Evolutionary conservation across 2,329 filamentous ascomycete genomes (phyloP), one percentile per base, ranked within the genome.

Genomic region (Xylogone sp.): DNA sequence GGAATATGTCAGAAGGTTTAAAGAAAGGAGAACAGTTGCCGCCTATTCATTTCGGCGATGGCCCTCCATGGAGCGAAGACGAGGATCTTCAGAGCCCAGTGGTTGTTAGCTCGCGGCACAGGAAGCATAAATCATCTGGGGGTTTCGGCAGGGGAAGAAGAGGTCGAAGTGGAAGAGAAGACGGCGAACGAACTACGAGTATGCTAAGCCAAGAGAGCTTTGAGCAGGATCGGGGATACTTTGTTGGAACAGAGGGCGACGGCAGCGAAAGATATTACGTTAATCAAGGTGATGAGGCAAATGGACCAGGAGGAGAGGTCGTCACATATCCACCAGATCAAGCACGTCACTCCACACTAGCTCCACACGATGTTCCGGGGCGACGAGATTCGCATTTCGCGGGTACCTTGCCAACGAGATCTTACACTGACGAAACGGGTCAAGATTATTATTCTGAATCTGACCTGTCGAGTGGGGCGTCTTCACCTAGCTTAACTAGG

Each of bases 41-140:
- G 9, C 87, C 88, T 19, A 91, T 94, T 65, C 83, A 90, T 46
- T 93, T 94, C 62, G 88, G 83, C 3, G 90, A 94, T 65, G 92
- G 92, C 0, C 92, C 92, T 20, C 93, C 92, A 2, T 97, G 91
- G 74, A 96, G 90, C 69, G 92, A 97, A 71, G 92, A 97, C 64
- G 91, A 97, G 62, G 94, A 97, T 69, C 78, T 97, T 43, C 90
- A 94, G 64, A 96, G 91, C 65, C 92, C 92, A 0, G 80, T 86
- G 16, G 89, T 96, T 18, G 90, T 92, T 13, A 90, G 87, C 58
- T 88, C 88, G 39, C 80, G 88, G 52, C 91, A 96, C 68, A 87
- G 88, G 65, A 96, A 94, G 70, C 87, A 92, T 71, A 95, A 89
- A 68, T 89, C 87, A 2, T 78, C 81, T 1, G 76, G 78, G 18